These are phyloP conservation scores for Incumbomyces lentus DNA, from an alignment of 2,329 filamentous ascomycete species.

Conservation along the genomic window DNA sequence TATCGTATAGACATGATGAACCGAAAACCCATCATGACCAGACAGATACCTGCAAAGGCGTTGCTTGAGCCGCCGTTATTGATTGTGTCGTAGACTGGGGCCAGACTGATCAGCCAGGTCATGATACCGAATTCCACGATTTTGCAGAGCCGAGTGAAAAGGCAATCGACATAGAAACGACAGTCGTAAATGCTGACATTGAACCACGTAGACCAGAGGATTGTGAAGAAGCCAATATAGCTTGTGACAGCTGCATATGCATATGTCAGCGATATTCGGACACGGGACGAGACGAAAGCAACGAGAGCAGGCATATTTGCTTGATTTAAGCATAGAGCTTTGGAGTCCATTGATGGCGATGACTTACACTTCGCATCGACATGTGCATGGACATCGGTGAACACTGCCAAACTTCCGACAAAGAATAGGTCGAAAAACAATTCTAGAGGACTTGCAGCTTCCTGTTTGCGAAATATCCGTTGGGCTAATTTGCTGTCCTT, in stretches of 20 bases:
- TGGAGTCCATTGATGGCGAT: not conserved
- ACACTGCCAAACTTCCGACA: constrained; percentile 55
- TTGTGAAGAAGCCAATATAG: constrained; percentile 35
- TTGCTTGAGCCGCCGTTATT: constrained; percentile 32
- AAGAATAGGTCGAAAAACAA: constrained; percentile 36
- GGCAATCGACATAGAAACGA: constrained; percentile 52
- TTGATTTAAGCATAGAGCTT: too few relatives aligned
- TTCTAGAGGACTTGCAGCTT: not conserved
- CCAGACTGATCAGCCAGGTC: constrained; percentile 55
- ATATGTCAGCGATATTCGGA: not conserved
- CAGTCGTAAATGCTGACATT: constrained; percentile 55
- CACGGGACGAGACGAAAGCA: too few relatives aligned
- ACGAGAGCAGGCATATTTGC: too few relatives aligned
- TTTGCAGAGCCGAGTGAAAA: constrained; percentile 52
- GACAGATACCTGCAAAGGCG: constrained; percentile 33
- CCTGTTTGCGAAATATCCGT: not conserved
- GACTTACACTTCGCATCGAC: constrained; percentile 27
- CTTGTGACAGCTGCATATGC: not conserved
- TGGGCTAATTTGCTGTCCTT: not conserved
- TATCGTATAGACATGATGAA: constrained; percentile 48
- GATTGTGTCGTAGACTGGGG: constrained; percentile 35
- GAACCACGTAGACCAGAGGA: constrained; percentile 60
- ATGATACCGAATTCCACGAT: constrained; percentile 53
- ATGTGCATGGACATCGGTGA: constrained; percentile 46
- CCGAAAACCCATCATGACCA: constrained; percentile 43